phyloP scores from a whole-genome alignment of 2,329 filamentous ascomycete genomes.

The Zalaria sp. region DNA sequence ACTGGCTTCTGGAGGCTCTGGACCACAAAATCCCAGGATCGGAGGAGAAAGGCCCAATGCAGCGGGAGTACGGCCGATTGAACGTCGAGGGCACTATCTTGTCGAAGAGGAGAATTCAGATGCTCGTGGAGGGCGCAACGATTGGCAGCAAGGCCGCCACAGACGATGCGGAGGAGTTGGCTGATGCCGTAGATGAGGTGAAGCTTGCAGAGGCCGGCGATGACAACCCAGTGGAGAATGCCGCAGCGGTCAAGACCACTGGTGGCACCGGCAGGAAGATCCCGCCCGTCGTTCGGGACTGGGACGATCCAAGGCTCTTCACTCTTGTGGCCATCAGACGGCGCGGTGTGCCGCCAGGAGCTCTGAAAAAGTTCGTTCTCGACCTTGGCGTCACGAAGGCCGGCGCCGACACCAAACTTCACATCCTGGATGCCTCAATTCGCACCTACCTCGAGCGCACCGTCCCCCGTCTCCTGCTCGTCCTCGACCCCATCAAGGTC shows the following conservation, averaged over 20 bases:
- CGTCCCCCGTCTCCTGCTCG: conserved; percentile 77
- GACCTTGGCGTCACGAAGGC: conserved; percentile 83
- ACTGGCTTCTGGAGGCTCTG: conserved; percentile 72
- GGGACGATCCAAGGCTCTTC: conserved; percentile 85
- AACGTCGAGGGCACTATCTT: conserved; percentile 76
- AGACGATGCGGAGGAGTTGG: conserved; percentile 12
- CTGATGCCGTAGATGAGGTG: conserved; percentile 21
- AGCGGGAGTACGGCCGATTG: conserved; percentile 70
- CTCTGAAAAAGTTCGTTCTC: conserved; percentile 78
- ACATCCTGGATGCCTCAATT: conserved; percentile 73
- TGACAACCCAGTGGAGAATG: conserved; percentile 14
- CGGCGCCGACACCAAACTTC: conserved; percentile 63
- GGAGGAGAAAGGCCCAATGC: conserved; percentile 55
- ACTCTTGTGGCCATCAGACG: conserved; percentile 74
- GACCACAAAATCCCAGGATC: conserved; percentile 59
- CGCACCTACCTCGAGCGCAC: conserved; percentile 77
- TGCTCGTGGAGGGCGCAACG: conserved; percentile 55
- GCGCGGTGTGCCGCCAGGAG: conserved; percentile 74
- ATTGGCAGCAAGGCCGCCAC: conserved; percentile 12
- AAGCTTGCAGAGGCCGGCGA: conserved; percentile 28
- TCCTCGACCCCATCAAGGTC: conserved; percentile 73
- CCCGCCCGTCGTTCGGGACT: conserved; percentile 55
- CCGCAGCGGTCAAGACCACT: conserved; percentile 9
- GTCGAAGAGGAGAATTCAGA: conserved; percentile 71
- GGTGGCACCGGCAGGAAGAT: conserved; percentile 16